Base-by-base conservation (phyloP, 345 rosid genomes). In the Eucalyptus curtisii region DNA sequence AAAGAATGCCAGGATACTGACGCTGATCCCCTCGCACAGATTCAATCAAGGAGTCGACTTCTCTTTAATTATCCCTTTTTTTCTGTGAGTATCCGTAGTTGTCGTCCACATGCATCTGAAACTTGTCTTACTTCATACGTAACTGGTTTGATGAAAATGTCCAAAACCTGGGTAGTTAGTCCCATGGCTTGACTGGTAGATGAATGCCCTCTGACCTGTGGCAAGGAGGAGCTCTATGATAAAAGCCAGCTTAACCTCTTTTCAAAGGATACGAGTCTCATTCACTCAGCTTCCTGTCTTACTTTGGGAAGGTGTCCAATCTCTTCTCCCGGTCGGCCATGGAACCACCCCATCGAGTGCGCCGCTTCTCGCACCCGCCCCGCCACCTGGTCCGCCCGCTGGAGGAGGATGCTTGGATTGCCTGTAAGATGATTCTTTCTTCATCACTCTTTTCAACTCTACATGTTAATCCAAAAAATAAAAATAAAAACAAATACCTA, bases 331-430 rank as follows among this genome's bases (percentile, higher is more conserved):
- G 16, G 79, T 79, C 87, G 80, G 87, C 37, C 30, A 93, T 93
- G 94, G 95, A 93, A 52, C 91, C 92, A 6, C 86, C 94, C 86
- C 94, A 1, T 64, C 93, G 66, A 90, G 89, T 85, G 71, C 88
- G 13, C 96, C 96, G 3, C 90, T 93, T 48, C 93, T 94, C 6
- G 49, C 88, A 5, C 91, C 92, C 6, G 76, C 93, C 10, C 81
- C 88, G 5, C 93, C 92, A 3, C 61, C 92, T 6, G 91, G 89
- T 22, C 80, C 93, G 1, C 49, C 48, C 24, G 57, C 24, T 1
- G 90, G 76, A 24, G 90, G 90, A 42, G 95, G 94, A 81, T 90
- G 87, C 89, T 53, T 87, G 89, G 93, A 92, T 85, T 89, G 88
- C 81, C 92, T 92, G 97, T 93, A 90, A 94, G 92, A 15, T 59